Evolutionary conservation across 805 yeast species (phyloP), one percentile per base, ranked within the genome.

Genomic region (Metschnikowia shivogae): DNA sequence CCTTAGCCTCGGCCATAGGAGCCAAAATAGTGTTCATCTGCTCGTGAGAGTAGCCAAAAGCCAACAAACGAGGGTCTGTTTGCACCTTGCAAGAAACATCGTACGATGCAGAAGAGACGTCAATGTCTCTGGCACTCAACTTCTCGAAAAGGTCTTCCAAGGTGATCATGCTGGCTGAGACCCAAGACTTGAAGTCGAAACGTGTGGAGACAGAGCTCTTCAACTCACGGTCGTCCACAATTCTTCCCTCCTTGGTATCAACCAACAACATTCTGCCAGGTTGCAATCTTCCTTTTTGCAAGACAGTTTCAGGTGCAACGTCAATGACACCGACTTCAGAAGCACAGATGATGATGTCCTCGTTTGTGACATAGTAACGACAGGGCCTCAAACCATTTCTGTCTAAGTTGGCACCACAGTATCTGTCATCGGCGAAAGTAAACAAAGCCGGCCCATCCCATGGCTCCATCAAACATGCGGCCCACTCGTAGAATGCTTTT

Each of bases 391-490:
- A 78, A 52, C 99, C 99, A 64, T 93, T 92, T 72, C 99, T 82
- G 71, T 92, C 99, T 55, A 93, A 78, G 66, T 90, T 90, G 40
- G 99, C 99, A 74, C 99, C 99, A 71, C 97, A 89, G 77, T 88
- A 92, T 58, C 98, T 80, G 56, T 96, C 97, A 67, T 92, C 98
- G 31, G 97, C 92, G 67, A 92, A 93, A 27, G 96, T 89, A 73
- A 92, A 87, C 55, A 93, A 73, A 30, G 98, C 98, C 14, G 99
- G 99, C 54, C 99, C 99, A 70, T 92, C 99, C 99, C 99, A 92
- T 7, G 98, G 98, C 72, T 92, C 99, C 97, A 93, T 93, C 54
- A 92, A 72, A 70, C 97, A 89, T 10, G 98, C 96, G 39, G 97
- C 98, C 98, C 98, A 92, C 67, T 93, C 97, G 71, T 92, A 92